Evolutionary conservation across 495 filamentous ascomycete genomes (phyloP).

Genomic region (Massariosphaeria phaeospora): DNA sequence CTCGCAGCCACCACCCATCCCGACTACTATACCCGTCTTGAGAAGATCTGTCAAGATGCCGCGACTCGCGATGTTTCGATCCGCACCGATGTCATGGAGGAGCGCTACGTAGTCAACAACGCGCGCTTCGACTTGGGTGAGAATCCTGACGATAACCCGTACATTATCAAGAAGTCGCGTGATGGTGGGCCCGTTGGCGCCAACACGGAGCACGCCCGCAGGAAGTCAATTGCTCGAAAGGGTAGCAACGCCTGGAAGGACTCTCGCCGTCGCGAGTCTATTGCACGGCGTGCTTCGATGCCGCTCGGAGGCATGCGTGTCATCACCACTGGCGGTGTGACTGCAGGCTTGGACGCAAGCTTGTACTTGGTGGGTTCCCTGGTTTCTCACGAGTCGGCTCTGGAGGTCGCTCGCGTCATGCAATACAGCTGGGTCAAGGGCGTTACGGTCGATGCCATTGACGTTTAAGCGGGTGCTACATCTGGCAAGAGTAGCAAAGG

Average conservation of each 20-base stretch:
- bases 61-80: conserved; percentile 53
- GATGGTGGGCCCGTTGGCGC: conserved; percentile 32
- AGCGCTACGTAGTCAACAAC: conserved; percentile 77
- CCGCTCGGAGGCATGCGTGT: conserved; percentile 65
- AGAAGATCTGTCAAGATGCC: conserved; percentile 63
- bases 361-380: conserved; percentile 73
- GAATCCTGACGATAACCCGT: conserved; percentile 67
- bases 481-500: conserved; percentile 14
- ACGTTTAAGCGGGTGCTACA: conserved; percentile 51
- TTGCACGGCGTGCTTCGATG: conserved; percentile 60
- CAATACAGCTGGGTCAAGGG: conserved; percentile 71
- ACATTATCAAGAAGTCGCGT: conserved; percentile 62
- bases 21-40: conserved; percentile 49
- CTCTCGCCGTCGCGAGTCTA: conserved; percentile 60
- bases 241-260: conserved; percentile 67
- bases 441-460: conserved; percentile 64
- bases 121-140: conserved; percentile 69
- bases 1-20: conserved; percentile 55
- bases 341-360: conserved; percentile 70
- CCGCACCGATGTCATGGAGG: conserved; percentile 68
- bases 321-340: conserved; percentile 70
- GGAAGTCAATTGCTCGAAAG: conserved; percentile 62
- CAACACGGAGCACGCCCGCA: conserved; percentile 35
- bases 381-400: conserved; percentile 60
- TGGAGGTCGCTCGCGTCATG: conserved; percentile 62